A percentile compares a stretch with the other conserved stretches of the same genome.
Conservation (phyloP, 2,329 filamentous ascomycete species). For the Ophiostoma fasciatum region DNA sequence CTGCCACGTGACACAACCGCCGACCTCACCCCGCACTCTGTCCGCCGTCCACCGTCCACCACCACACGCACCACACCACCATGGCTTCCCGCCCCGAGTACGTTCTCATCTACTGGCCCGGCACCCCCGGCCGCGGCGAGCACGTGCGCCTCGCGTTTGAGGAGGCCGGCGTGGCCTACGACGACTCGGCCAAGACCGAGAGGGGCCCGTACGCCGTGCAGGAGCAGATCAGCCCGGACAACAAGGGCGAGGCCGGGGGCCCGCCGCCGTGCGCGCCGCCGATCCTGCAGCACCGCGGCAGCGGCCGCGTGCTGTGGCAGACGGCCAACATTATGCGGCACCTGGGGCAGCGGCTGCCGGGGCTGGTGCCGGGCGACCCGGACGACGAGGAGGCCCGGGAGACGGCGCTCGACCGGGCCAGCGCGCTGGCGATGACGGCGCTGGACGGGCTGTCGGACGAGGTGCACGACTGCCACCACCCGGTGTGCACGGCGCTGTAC, state of each 20-base stretch:
- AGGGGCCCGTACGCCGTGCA: slow-evolving; percentile 38
- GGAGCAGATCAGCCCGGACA: slow-evolving; percentile 27
- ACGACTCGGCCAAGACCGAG: slow-evolving; percentile 36
- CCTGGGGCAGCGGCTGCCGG: slow-evolving; percentile 44
- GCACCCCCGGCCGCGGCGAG: slow-evolving; percentile 59
- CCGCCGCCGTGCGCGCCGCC: slow-evolving; percentile 58
- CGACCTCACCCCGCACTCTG: too few relatives aligned
- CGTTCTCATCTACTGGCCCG: slow-evolving; percentile 57
- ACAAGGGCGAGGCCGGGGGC: slow-evolving; percentile 27
- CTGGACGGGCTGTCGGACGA: slow-evolving; percentile 58
- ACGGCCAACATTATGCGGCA: slow-evolving; percentile 62
- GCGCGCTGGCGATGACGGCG: slow-evolving; percentile 51
- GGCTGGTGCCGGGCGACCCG: slow-evolving; percentile 31
- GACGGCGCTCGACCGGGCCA: slow-evolving; percentile 44
- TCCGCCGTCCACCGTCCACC: too few relatives aligned
- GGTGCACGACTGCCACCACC: slow-evolving; percentile 63
- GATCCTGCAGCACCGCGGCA: slow-evolving; percentile 45
- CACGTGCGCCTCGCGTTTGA: slow-evolving; percentile 59
- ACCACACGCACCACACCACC: too few relatives aligned
- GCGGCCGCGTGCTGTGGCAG: slow-evolving; percentile 48
- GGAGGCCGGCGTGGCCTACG: slow-evolving; percentile 49
- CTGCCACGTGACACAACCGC: too few relatives aligned
- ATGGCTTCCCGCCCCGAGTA: slow-evolving; percentile 30
- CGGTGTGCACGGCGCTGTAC: slow-evolving; percentile 40
- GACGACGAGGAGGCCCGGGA: slow-evolving; percentile 25